Evolutionary conservation across 805 yeast genomes (phyloP).

Genomic region (Metschnikowia cerradonensis): DNA sequence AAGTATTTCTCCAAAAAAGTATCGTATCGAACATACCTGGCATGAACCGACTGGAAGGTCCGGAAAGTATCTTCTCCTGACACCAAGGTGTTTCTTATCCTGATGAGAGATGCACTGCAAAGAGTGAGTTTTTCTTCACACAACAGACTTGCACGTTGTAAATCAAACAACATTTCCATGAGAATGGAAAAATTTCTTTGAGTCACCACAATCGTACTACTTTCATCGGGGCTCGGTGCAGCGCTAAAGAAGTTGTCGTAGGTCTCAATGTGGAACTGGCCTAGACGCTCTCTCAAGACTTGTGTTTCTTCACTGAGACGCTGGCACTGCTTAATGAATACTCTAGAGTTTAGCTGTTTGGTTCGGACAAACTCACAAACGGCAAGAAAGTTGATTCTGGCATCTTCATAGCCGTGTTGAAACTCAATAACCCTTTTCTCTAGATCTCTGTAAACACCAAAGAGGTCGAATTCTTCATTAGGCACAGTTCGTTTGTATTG

Average conservation of each 20-base stretch:
- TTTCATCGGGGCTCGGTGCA: neutral
- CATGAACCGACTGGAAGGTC: conserved; percentile 1
- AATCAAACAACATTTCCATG: neutral
- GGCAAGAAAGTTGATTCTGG: neutral
- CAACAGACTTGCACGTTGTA: neutral
- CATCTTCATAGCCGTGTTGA: conserved; percentile 2
- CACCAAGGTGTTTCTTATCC: neutral
- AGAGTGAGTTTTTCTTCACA: neutral
- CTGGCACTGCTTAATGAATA: conserved; percentile 6
- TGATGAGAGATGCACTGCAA: neutral
- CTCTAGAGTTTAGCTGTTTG: conserved; percentile 6
- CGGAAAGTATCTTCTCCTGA: neutral
- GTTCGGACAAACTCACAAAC: conserved; percentile 1
- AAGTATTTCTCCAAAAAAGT: conserved; percentile 8
- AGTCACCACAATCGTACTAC: neutral
- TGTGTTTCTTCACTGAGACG: conserved; percentile 1
- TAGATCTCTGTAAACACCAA: neutral
- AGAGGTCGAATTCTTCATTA: neutral
- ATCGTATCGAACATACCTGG: neutral
- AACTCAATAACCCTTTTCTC: conserved; percentile 5
- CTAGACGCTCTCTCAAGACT: neutral
- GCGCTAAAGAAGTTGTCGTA: neutral
- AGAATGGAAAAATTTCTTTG: neutral
- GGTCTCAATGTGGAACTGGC: neutral
- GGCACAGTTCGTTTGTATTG: neutral